Conservation (phyloP, 352 stramenopile species). For the Phytophthora constricta region DNA sequence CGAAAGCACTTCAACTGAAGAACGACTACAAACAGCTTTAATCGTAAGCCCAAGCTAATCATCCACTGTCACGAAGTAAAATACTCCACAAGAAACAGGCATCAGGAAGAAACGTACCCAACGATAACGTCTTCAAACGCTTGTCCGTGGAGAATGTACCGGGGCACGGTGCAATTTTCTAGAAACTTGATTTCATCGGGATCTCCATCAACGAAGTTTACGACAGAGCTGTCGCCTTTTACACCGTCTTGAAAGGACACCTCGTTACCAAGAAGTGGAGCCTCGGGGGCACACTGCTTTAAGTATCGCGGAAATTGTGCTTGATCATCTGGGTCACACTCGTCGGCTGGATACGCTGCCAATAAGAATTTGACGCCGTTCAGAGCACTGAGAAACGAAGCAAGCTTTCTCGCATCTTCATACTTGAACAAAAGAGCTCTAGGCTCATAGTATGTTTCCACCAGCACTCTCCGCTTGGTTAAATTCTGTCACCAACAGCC, state of each 20-base stretch:
- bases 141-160: slow-evolving; percentile 50
- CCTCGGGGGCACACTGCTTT: slow-evolving; percentile 57
- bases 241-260: slow-evolving; percentile 19
- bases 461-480: slow-evolving; percentile 60
- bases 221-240: slow-evolving; percentile 39
- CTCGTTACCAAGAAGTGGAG: slow-evolving; percentile 39
- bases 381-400: slow-evolving; percentile 69
- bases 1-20: slow-evolving; percentile 26
- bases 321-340: slow-evolving; percentile 17
- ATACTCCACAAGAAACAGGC: neutral
- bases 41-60: neutral
- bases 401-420: slow-evolving; percentile 52
- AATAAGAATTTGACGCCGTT: slow-evolving; percentile 77
- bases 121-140: slow-evolving; percentile 47
- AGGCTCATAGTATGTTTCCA: slow-evolving; percentile 72
- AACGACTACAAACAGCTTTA: slow-evolving; percentile 17
- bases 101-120: slow-evolving; percentile 41
- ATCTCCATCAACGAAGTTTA: slow-evolving; percentile 33
- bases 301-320: slow-evolving; percentile 54
- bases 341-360: slow-evolving; percentile 33
- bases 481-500: slow-evolving; percentile 52
- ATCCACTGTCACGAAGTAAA: neutral
- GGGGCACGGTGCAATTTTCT: slow-evolving; percentile 58
- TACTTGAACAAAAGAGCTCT: slow-evolving; percentile 76
- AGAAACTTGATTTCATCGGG: slow-evolving; percentile 59